Base-by-base conservation (phyloP, 805 yeast species). In the Maudiozyma turicensis region DNA sequence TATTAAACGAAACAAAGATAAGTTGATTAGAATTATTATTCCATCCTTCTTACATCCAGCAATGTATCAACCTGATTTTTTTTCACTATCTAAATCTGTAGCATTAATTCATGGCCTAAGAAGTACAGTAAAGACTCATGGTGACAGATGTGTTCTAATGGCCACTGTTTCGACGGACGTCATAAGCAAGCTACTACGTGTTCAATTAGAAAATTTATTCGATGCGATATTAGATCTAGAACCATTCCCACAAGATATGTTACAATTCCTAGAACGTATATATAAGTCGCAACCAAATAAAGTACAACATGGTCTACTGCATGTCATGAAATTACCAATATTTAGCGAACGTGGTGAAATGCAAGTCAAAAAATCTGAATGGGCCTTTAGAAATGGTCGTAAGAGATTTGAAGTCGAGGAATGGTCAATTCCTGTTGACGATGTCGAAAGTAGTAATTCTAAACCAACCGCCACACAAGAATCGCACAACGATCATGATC, bases 381-480 rank as follows among this genome's bases (percentile, higher is more conserved):
- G 78, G 64, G 88, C 95, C 5, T 91, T 90, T 69, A 82, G 82
- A 60, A 86, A 88, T 55, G 91, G 96, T 11, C 76, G 85, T 53
- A 80, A 81, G 64, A 81, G 77, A 58, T 88, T 91, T 61, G 96
- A 86, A 59, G 83, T 93, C 47, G 91, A 86, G 55, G 87, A 82
- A 59, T 93, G 96, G 95, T 87, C 95, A n/a, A 93, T 93, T 46
- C 98, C 99, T 0, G 95, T 91, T 2, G 96, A 89, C 50, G 95
- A 84, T 50, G 85, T 74, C n/a, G 83, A 74, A 13, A 76, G 69
- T 5, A 69, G 11, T 30, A 10, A 34, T n/a, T 13, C 48, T 10
- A 33, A 15, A 11, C 34, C 40, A 28, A 11, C 40, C 30, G 38
- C 40, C 10, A 8, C 20, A n/a, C 2, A 20, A 20, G 26, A 20